A percentile compares a stretch with the other conserved stretches of the same genome.
Evolutionary conservation across 257 asterid species (phyloP).

Genomic region (Rehmannia glutinosa): DNA sequence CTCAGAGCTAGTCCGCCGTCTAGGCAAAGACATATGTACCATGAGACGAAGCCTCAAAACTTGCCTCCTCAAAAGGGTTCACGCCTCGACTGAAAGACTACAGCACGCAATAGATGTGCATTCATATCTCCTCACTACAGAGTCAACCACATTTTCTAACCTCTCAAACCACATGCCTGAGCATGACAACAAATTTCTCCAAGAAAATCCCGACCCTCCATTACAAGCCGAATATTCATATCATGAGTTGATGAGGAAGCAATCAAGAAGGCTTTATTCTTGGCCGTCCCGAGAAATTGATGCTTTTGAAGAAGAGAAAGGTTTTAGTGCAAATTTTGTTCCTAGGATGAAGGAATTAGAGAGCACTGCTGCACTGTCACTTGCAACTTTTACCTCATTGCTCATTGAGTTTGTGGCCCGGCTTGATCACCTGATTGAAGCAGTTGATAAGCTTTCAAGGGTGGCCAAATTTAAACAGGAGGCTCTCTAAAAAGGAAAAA

Average conservation of each 20-base stretch:
- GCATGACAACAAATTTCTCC: constrained; percentile 9
- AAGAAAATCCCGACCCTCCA: constrained; percentile 13
- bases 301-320: constrained; percentile 41
- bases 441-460: constrained; percentile 55
- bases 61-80: constrained; percentile 42
- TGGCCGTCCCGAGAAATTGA: constrained; percentile 70
- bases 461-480: constrained; percentile 55
- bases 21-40: constrained; percentile 44
- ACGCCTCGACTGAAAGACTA: constrained; percentile 42
- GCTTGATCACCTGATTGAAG: constrained; percentile 68
- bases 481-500: constrained; percentile 7
- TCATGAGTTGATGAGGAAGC: constrained; percentile 57
- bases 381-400: constrained; percentile 59
- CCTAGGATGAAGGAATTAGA: constrained; percentile 49
- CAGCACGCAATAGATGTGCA: constrained; percentile 54
- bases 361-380: constrained; percentile 52
- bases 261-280: constrained; percentile 51
- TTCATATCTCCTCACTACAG: constrained; percentile 52
- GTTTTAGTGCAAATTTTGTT: constrained; percentile 22
- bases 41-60: constrained; percentile 45
- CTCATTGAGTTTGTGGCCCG: constrained; percentile 67
- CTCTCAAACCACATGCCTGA: constrained; percentile 23
- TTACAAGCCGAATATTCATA: constrained; percentile 29
- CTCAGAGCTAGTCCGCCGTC: constrained; percentile 48
- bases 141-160: too few species aligned